Percentiles rank a stretch among this genome's conserved stretches.
phyloP scores from a whole-genome alignment of 192 early-diverging fungal species.

The Coemansia erecta region DNA sequence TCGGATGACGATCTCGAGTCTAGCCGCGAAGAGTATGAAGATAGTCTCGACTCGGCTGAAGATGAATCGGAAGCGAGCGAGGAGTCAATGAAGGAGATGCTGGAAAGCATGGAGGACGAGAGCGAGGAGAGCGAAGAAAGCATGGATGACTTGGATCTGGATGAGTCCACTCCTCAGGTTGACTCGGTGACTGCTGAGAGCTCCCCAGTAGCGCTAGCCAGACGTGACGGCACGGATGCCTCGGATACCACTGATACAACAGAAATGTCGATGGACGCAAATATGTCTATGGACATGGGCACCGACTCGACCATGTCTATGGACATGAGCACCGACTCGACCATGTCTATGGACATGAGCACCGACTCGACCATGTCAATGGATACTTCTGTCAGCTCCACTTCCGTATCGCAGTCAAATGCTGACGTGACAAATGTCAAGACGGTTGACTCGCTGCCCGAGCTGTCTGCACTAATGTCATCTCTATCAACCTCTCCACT shows the following conservation, averaged over 20 bases:
- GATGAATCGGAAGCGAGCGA: not conserved
- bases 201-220: not conserved
- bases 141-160: not conserved
- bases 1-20: conserved; percentile 7
- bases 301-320: no score
- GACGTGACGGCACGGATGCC: no score
- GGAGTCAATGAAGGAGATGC: no score
- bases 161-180: not conserved
- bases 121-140: conserved; percentile 4
- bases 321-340: no score
- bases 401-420: not conserved
- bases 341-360: no score
- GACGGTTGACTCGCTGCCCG: conserved; percentile 6
- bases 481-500: not conserved
- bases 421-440: not conserved
- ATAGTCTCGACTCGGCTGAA: not conserved
- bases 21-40: not conserved
- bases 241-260: no score
- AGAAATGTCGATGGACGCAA: no score
- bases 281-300: no score
- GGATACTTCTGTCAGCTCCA: not conserved
- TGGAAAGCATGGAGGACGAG: not conserved
- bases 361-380: not conserved
- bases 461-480: not conserved
- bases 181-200: not conserved